Evolutionary conservation across 345 rosid genomes (phyloP), one percentile per base, ranked within the genome.

Genomic region (Salix koriyanagi): DNA sequence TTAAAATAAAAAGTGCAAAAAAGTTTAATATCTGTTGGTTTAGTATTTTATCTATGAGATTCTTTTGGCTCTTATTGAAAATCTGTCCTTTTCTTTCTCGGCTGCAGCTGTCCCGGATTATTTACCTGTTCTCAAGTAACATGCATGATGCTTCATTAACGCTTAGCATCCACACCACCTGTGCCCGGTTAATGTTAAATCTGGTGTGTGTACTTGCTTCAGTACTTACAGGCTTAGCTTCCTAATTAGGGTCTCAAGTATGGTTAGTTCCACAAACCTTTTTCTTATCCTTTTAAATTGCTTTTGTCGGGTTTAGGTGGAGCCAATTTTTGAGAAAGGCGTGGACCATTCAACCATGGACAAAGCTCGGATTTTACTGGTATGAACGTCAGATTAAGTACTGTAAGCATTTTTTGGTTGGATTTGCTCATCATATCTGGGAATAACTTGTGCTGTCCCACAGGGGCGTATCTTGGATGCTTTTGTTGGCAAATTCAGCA

Each of bases 381-480:
- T 96, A 83, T 60, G 84, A 52, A n/a, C 71, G 80, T 71, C 67
- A 74, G 12, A 68, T 7, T 46, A 64, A 82, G 39, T 56, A 42
- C 30, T 56, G 30, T 48, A 23, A 54, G 54, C 72, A 64, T 80
- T 72, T 18, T 72, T 68, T 72, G 70, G 72, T 71, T 60, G 56
- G 81, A 74, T 48, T 48, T 56, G 72, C 71, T 19, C 69, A 25
- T 44, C 41, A 50, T 76, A 67, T 73, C 67, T 42, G n/a, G 62
- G 65, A 77, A 25, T 84, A 64, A 65, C 65, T 75, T 65, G 37
- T 78, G 56, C 68, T 76, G 86, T 77, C 65, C 52, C 80, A 54
- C 78, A 96, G 99, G 98, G 99, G 60, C 95, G 92, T 61, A 94
- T 96, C 76, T 82, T 96, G 89, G 99, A 96, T 89, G 97, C 98